A percentile compares a stretch with the other conserved stretches of the same genome.
Conservation (phyloP, 2,329 filamentous ascomycete species). For the Thelonectria olida region DNA sequence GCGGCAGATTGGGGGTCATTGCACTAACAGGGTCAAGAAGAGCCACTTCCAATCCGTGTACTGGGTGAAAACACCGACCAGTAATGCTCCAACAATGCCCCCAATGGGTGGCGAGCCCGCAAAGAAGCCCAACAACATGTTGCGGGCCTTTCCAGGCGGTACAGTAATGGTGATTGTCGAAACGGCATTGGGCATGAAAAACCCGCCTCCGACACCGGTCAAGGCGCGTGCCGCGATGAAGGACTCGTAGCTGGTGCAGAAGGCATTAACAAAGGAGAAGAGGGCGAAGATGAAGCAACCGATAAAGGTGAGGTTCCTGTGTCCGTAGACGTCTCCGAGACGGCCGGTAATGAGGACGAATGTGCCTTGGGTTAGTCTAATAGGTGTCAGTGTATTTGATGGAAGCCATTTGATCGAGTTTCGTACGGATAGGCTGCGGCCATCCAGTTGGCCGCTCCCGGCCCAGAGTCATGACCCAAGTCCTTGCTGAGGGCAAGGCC, state of each 20-base stretch:
- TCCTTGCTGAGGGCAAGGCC: conserved; percentile 9
- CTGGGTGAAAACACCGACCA: conserved; percentile 49
- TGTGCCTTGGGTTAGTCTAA: conserved; percentile 58
- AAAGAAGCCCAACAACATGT: conserved; percentile 29
- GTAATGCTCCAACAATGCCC: conserved; percentile 51
- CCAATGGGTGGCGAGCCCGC: conserved; percentile 49
- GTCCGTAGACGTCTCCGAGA: conserved; percentile 62
- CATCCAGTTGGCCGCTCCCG: conserved; percentile 50
- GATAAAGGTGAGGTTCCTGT: conserved; percentile 55
- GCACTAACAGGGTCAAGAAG: conserved; percentile 51
- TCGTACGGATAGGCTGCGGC: conserved; percentile 48
- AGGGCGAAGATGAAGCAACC: conserved; percentile 54
- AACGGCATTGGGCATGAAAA: conserved; percentile 62
- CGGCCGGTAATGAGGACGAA: conserved; percentile 63
- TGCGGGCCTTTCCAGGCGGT: conserved; percentile 51
- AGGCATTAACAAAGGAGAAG: conserved; percentile 55
- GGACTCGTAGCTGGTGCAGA: conserved; percentile 51
- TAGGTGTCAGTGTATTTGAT: not conserved
- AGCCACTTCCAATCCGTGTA: conserved; percentile 49
- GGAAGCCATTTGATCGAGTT: conserved; percentile 1
- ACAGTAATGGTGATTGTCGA: conserved; percentile 59
- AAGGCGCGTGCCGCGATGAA: conserved; percentile 57
- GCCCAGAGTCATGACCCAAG: conserved; percentile 28
- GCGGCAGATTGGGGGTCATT: too few species aligned
- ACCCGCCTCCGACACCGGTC: conserved; percentile 57